Evolutionary conservation across 1,139 yeast species (phyloP).

Genomic region (Blastobotrys aristatus): DNA sequence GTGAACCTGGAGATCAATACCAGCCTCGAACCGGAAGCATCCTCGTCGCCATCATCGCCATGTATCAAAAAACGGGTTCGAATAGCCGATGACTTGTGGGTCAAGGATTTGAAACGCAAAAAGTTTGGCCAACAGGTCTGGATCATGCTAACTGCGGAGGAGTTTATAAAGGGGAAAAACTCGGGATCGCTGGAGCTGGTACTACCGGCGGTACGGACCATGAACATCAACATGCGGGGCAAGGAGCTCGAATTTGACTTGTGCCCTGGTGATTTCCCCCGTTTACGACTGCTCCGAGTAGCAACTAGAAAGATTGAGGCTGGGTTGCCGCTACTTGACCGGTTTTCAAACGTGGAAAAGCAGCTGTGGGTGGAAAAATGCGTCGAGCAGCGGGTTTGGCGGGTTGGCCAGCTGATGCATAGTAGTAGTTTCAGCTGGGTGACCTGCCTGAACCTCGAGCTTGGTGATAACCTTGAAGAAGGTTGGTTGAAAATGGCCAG

Average conservation of each 20-base stretch:
- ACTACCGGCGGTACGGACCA: conserved; percentile 11
- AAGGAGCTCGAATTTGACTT: neutral
- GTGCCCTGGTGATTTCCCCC: conserved; percentile 13
- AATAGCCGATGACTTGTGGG: conserved; percentile 13
- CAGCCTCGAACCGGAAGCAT: neutral
- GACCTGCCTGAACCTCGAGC: no score
- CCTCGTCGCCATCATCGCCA: no score
- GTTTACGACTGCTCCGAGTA: conserved; percentile 13
- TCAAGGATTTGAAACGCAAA: conserved; percentile 5
- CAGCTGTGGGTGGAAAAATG: conserved; percentile 14
- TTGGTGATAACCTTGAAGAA: no score
- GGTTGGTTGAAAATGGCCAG: neutral
- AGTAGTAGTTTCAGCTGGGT: neutral
- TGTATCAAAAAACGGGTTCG: neutral
- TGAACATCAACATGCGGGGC: conserved; percentile 9
- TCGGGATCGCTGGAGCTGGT: conserved; percentile 10
- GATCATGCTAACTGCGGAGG: conserved; percentile 12
- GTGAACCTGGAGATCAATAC: conserved; percentile 15
- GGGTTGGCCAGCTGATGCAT: neutral
- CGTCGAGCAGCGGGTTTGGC: neutral
- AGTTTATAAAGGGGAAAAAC: conserved; percentile 11
- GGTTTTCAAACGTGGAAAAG: conserved; percentile 14
- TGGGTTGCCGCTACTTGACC: conserved; percentile 10
- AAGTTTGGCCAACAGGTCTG: conserved; percentile 9
- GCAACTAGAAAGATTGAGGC: conserved; percentile 6